Percentiles rank a stretch among this genome's conserved stretches.
Evolutionary conservation across 192 early-diverging fungal species (phyloP).

Genomic region (Rhizoclosmatium globosum): DNA sequence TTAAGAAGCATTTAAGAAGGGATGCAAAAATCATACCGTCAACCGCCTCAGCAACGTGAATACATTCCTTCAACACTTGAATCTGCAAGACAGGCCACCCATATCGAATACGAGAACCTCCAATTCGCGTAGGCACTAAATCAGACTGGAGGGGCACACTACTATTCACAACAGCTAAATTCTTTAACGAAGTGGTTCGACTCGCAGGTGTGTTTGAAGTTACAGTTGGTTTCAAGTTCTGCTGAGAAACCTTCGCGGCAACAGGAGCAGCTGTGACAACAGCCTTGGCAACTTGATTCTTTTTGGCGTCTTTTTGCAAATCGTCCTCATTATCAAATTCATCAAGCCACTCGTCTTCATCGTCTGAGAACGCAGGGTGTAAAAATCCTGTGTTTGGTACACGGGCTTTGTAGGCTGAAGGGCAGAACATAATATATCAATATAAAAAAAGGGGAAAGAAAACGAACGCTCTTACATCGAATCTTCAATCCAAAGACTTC

Average conservation of each 20-base stretch:
- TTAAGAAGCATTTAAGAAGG: background rate
- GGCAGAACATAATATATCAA: background rate
- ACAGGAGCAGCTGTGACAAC: background rate
- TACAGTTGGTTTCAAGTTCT: background rate
- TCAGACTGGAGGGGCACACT: background rate
- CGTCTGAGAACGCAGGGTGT: slow-evolving; percentile 40
- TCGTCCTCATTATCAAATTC: slow-evolving; percentile 51
- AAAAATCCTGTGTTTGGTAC: slow-evolving; percentile 17
- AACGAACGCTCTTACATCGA: slow-evolving; percentile 39
- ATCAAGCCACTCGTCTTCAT: slow-evolving; percentile 60
- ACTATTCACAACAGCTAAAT: background rate
- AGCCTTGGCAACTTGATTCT: background rate
- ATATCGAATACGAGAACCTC: slow-evolving; percentile 38
- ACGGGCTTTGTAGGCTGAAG: slow-evolving; percentile 12
- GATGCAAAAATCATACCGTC: slow-evolving; percentile 55
- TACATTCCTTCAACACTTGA: slow-evolving; percentile 77
- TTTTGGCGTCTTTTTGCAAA: slow-evolving; percentile 33
- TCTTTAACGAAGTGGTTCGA: slow-evolving; percentile 13
- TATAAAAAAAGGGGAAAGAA: background rate
- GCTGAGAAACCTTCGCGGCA: background rate
- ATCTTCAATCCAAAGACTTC: slow-evolving; percentile 75
- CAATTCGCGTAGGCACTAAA: background rate
- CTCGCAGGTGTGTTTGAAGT: background rate
- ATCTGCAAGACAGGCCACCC: slow-evolving; percentile 87
- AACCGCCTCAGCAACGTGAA: slow-evolving; percentile 70